phyloP scores from a whole-genome alignment of 2,329 filamentous ascomycete species.

The Rhytidhysteron rufulum region DNA sequence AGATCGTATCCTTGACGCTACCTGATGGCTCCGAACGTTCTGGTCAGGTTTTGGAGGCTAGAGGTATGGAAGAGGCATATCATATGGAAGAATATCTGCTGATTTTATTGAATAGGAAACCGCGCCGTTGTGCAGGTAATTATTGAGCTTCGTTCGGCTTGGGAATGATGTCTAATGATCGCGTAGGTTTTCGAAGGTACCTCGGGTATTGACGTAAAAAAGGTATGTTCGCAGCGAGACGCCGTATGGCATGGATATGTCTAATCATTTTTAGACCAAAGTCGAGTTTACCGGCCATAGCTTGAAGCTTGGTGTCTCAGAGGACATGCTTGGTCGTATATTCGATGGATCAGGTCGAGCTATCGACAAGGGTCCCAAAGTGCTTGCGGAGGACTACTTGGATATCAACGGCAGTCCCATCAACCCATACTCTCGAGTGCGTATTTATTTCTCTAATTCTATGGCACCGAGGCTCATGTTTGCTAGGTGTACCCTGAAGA shows the following conservation, averaged over 20 bases:
- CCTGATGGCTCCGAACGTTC: slow-evolving; percentile 92
- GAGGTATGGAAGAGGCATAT: slow-evolving; percentile 59
- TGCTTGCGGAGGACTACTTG: slow-evolving; percentile 94
- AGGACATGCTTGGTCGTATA: slow-evolving; percentile 98
- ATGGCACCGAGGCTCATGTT: neutral
- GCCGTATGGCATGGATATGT: slow-evolving; percentile 10
- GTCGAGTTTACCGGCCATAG: slow-evolving; percentile 97
- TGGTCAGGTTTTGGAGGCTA: slow-evolving; percentile 94
- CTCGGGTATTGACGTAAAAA: slow-evolving; percentile 96
- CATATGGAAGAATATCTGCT: slow-evolving; percentile 8
- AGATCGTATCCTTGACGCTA: slow-evolving; percentile 93
- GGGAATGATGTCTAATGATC: slow-evolving; percentile 17
- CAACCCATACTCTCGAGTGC: slow-evolving; percentile 93
- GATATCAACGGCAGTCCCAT: slow-evolving; percentile 99
- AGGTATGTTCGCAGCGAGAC: slow-evolving; percentile 46
- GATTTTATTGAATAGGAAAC: slow-evolving; percentile 58
- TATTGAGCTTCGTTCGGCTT: neutral
- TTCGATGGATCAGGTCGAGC: slow-evolving; percentile 97
- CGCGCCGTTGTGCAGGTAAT: slow-evolving; percentile 90
- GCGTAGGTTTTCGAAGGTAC: slow-evolving; percentile 93
- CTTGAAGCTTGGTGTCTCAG: slow-evolving; percentile 96
- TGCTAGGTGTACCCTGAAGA: slow-evolving; percentile 92
- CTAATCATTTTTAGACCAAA: slow-evolving; percentile 64
- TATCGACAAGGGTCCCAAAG: slow-evolving; percentile 98
- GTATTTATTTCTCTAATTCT: slow-evolving; percentile 21